Conservation (phyloP, 1,139 yeast species). For the Pneumocystis wakefieldiae region DNA sequence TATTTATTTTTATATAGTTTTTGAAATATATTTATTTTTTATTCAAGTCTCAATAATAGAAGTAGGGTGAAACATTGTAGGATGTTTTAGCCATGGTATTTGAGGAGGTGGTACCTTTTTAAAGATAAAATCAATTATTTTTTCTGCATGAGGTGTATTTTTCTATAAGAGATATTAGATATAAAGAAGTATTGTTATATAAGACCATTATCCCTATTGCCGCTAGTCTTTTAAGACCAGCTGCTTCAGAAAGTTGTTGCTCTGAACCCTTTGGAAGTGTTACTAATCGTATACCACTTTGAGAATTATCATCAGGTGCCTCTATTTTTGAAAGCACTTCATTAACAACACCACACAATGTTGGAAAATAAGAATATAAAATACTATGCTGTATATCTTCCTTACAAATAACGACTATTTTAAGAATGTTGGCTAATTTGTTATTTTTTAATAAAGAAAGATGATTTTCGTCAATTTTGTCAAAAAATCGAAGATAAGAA, state of each 20-base stretch:
- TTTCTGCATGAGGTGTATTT: not conserved
- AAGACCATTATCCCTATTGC: constrained; percentile 1
- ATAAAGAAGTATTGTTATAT: not conserved
- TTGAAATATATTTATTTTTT: not conserved
- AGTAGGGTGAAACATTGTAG: not conserved
- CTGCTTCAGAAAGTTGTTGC: constrained; percentile 1
- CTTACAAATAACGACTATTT: not conserved
- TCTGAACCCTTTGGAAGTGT: constrained; percentile 2
- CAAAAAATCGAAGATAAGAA: not conserved
- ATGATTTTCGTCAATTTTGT: not conserved
- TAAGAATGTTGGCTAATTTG: not conserved
- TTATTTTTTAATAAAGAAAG: not conserved
- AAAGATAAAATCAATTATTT: not conserved
- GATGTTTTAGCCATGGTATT: not conserved
- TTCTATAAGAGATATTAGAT: not conserved
- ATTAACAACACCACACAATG: not conserved
- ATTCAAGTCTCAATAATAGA: not conserved
- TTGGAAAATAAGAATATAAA: not conserved
- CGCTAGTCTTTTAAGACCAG: not conserved
- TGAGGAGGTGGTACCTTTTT: not conserved
- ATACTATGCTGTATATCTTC: not conserved
- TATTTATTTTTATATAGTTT: not conserved
- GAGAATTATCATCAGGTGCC: not conserved
- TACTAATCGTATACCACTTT: not conserved
- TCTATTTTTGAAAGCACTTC: not conserved